Base-by-base conservation (phyloP, 2,329 filamentous ascomycete genomes). In the Aspergillus sp. region DNA sequence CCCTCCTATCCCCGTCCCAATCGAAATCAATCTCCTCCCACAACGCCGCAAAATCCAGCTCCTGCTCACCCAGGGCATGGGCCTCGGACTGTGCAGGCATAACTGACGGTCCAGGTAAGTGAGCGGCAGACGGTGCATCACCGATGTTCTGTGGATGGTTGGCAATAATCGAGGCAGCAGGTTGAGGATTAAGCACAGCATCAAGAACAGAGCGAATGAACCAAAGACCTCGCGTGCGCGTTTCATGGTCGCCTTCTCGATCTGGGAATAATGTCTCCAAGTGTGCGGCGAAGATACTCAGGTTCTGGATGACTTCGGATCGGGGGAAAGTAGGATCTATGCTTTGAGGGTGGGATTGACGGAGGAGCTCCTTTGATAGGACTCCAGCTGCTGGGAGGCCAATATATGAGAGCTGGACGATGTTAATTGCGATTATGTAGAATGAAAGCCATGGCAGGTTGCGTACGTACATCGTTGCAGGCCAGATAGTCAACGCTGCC, bases 341-440 rank as follows among this genome's bases (percentile, higher is more conserved):
- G 34, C 32, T 34, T 13, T 17, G 30, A 2, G 55, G 22, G 20
- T 61, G 63, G 2, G 60, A 63, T n/a, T 56, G 61, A 39, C 62
- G 63, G 36, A 68, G 64, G 4, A 68, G 52, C 41, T 68, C 62
- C 9, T 56, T 60, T 3, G 63, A 63, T 1, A 68, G 56, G 12
- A 62, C 58, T 4, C 60, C 65, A 2, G 64, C 64, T n/a, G 57
- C 63, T 13, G 65, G 65, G 5, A 68, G 65, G n/a, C 64, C 65
- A 18, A 24, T 50, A 41, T 48, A 32, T 34, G 36, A 59, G 47
- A 43, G n/a, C 47, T 57, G 5, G 26, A 15, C 3, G 5, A 32
- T n/a, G 8, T n/a, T 44, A 26, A 43, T 3, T n/a, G 30, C 5
- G 13, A 13, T 43, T 9, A 18, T 24, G 15, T 38, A n/a, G 2